Base-by-base conservation (phyloP, 495 filamentous ascomycete genomes). In the Lentithecium fluviatile region DNA sequence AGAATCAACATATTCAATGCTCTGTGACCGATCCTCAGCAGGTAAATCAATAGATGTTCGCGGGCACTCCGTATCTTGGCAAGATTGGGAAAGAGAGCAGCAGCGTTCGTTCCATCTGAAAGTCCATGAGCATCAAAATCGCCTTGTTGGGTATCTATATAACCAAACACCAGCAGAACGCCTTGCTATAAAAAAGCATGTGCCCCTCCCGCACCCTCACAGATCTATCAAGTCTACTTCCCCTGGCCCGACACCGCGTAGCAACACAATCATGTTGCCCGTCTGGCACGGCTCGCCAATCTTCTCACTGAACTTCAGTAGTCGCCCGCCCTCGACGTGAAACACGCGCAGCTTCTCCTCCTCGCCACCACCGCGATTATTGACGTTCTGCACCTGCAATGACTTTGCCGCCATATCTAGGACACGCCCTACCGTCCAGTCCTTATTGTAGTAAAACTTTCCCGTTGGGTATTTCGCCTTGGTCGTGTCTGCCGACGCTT, bases 371-470 rank as follows among this genome's bases (percentile, higher is more conserved):
- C 79, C 86, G 56, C 89, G 80, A 70, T 96, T 97, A 69, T 97
- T 97, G 60, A 95, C 65, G 72, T 97, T 97, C 74, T 89, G 79
- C 37, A 96, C 84, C 70, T 88, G 85, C 57, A 97, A 71, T 61
- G 81, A 84, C 76, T 82, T 83, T 13, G 95, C 93, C 46, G 90
- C 95, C 34, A 88, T 86, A 71, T 98, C 94, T 55, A 98, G 76
- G 57, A 97, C 81, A 55, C 90, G 74, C 0, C 94, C 94, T 10
- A 97, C 85, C 49, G 86, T 91, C 91, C 90, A 97, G 32, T 92
- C 85, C 68, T 81, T 80, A 52, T 81, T 85, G 71, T 91, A 98
- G 70, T 83, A 97, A 75, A 95, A 95, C 63, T 88, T 83, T 0
- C 72, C 74, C n/a, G 67, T 69, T 17, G 74, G 74, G 48, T 68